Base-by-base conservation (phyloP, 2,329 filamentous ascomycete genomes). In the Mycocentrospora acerina region DNA sequence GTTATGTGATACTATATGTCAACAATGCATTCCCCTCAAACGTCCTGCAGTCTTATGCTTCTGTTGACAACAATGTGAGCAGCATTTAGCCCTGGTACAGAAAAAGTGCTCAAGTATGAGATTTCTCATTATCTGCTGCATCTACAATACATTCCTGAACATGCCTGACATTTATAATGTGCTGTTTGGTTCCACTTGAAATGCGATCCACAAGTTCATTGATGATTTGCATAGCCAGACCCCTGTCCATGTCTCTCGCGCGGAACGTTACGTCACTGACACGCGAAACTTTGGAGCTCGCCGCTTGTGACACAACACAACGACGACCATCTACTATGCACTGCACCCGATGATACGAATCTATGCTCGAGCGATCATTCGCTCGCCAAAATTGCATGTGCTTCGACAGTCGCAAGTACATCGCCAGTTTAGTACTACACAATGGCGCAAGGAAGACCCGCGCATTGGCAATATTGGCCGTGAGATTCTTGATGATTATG, bases 401-500 rank as follows among this genome's bases (percentile, higher is more conserved):
- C 24, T 35, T 14, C 42, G 13, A 34, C 29, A 37, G 19, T 32
- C 24, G 11, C 28, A 26, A 18, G 25, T 34, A 12, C 39, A 28
- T 26, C 56, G 57, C 29, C 44, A 42, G 1, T 60, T 66, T 40
- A 57, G 52, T 40, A 51, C 42, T 22, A 50, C 51, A 17, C 37
- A 35, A 48, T 51, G 40, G 47, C 49, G 45, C 33, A 53, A 44
- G 37, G 58, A 69, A 37, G 76, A 80, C 48, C 74, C 75, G 13
- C 75, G 74, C 34, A 60, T 80, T 24, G 69, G 72, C 37, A 68
- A 75, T 33, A 57, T 79, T 28, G 80, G 77, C 16, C 71, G 70
- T 32, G 56, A 62, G 31, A 80, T 84, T 48, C 68, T 75, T 48
- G 79, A 85, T 61, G 77, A 85, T 51, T 86, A 79, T 62, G 80